A percentile compares a stretch with the other conserved stretches of the same genome.
Conservation (phyloP, 2,329 filamentous ascomycete species). For the Neonectria faginata region DNA sequence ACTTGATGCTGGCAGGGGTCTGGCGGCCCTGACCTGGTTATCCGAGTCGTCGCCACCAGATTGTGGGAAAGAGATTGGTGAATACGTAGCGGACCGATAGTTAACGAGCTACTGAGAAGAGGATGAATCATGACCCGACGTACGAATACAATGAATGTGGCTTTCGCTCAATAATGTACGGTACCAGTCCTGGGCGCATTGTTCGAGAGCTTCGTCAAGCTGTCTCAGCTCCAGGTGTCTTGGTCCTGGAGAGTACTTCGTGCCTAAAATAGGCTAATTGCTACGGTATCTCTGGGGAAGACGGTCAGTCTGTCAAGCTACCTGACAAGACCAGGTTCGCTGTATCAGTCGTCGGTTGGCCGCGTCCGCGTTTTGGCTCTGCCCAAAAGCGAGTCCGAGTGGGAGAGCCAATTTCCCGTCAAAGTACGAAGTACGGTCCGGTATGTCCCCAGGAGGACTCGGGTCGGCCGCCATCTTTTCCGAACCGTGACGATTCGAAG, state of each 20-base stretch:
- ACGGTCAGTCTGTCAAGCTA: no score
- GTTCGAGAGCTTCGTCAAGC: background rate
- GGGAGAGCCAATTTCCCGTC: conserved; percentile 26
- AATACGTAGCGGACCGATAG: background rate
- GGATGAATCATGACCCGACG: no score
- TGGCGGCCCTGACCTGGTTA: background rate
- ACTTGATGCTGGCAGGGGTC: conserved; percentile 6
- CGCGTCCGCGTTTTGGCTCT: conserved; percentile 2
- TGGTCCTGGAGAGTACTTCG: background rate
- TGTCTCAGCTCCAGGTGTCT: conserved; percentile 4
- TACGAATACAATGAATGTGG: background rate
- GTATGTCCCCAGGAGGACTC: conserved; percentile 12
- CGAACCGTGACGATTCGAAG: background rate
- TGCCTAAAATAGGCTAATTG: no score
- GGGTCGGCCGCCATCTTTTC: conserved; percentile 13
- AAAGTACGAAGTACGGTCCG: conserved; percentile 14
- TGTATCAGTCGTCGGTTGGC: conserved; percentile 7
- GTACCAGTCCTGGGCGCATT: background rate
- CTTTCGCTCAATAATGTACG: background rate
- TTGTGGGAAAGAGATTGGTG: conserved; percentile 8
- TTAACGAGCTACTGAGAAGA: background rate
- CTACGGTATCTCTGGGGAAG: background rate
- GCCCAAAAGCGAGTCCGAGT: conserved; percentile 1
- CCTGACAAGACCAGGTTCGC: background rate
- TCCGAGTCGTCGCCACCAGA: conserved; percentile 1